Conservation (phyloP, 768 basidiomycete genomes). For the Tricholoma hemisulphureum region DNA sequence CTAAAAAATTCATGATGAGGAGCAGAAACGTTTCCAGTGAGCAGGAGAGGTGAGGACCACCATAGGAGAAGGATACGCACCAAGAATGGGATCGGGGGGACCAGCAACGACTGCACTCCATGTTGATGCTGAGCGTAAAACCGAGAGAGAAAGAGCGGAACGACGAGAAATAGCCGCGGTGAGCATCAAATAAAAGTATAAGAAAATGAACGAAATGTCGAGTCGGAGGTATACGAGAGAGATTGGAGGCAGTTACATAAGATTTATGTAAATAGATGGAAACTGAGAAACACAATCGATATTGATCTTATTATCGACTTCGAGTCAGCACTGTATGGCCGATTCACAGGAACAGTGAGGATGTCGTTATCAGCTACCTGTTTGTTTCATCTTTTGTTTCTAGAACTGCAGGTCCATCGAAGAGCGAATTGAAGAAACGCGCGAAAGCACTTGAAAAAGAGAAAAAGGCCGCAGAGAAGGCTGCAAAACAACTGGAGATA, state of each 20-base stretch:
- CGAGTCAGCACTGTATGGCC: constrained; percentile 12
- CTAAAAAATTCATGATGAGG: constrained; percentile 34
- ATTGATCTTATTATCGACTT: not conserved
- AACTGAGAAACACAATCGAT: not conserved
- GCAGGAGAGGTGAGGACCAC: not conserved
- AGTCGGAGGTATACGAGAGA: not conserved
- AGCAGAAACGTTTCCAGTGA: not conserved
- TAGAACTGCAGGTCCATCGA: constrained; percentile 58
- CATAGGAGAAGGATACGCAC: constrained; percentile 37
- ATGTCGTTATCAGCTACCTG: not conserved
- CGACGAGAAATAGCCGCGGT: constrained; percentile 55
- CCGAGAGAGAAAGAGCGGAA: constrained; percentile 35
- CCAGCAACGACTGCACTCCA: constrained; percentile 86
- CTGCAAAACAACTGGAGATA: constrained; percentile 73
- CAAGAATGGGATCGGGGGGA: constrained; percentile 91
- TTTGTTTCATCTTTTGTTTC: not conserved
- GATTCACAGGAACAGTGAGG: constrained; percentile 11
- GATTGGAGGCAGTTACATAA: not conserved
- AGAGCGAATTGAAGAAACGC: constrained; percentile 88
- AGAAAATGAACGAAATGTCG: constrained; percentile 7
- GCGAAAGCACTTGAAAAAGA: constrained; percentile 91
- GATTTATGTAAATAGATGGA: not conserved
- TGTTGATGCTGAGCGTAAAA: constrained; percentile 56
- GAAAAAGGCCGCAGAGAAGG: constrained; percentile 83
- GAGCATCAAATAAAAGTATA: constrained; percentile 37